A percentile compares a stretch with the other conserved stretches of the same genome.
These are phyloP conservation scores for Wickerhamiella qilinensis DNA, from an alignment of 805 yeast genomes.

Conservation along the genomic window DNA sequence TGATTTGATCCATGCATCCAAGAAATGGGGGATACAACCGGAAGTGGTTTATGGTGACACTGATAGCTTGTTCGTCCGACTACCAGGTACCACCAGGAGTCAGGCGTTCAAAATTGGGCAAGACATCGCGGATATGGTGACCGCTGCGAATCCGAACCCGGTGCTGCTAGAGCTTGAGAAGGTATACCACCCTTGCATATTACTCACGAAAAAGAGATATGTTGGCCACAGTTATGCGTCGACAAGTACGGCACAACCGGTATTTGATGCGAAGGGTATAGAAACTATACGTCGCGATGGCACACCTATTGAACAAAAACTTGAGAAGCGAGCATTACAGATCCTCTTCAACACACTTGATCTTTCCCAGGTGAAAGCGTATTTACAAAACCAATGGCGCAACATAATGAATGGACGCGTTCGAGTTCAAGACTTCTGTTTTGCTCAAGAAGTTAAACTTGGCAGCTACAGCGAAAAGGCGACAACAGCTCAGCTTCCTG, in stretches of 20 bases:
- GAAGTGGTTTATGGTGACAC: constrained; percentile 95
- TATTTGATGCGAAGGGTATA: constrained; percentile 90
- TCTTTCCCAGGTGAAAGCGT: constrained; percentile 51
- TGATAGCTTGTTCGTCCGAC: constrained; percentile 77
- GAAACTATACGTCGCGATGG: constrained; percentile 94
- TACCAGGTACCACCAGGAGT: constrained; percentile 62
- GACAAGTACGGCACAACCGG: constrained; percentile 37
- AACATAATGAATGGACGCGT: constrained; percentile 50
- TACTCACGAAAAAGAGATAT: constrained; percentile 76
- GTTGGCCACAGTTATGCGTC: constrained; percentile 71
- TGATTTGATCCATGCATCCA: constrained; percentile 40
- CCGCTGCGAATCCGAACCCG: constrained; percentile 62
- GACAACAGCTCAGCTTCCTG: constrained; percentile 41
- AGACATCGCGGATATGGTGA: constrained; percentile 48
- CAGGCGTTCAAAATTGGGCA: constrained; percentile 70
- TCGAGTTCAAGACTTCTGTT: constrained; percentile 69
- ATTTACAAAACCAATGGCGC: constrained; percentile 46
- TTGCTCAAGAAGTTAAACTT: constrained; percentile 74
- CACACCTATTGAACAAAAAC: constrained; percentile 75
- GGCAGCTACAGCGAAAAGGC: constrained; percentile 56
- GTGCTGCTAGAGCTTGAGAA: constrained; percentile 77
- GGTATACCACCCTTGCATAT: constrained; percentile 73
- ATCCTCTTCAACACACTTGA: constrained; percentile 58
- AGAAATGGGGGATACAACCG: constrained; percentile 51
- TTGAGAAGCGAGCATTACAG: constrained; percentile 54